phyloP scores from a whole-genome alignment of 768 basidiomycete species.

The Sistotremastrum niveocremeum region DNA sequence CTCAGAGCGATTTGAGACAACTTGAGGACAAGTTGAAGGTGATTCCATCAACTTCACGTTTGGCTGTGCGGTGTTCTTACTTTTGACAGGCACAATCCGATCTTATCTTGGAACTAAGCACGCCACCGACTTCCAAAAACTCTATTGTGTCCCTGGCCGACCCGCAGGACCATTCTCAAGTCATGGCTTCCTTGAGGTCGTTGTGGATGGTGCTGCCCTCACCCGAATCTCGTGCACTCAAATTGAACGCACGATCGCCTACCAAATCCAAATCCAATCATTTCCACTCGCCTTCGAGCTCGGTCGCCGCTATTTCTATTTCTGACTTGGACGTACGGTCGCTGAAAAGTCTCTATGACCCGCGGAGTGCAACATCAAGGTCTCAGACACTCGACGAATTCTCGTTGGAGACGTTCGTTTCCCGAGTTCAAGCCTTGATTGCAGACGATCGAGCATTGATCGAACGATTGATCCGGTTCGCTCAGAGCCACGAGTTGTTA shows the following conservation, averaged over 20 bases:
- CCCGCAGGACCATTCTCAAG: constrained; percentile 32
- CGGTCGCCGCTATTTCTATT: constrained; percentile 34
- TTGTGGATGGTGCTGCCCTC: constrained; percentile 78
- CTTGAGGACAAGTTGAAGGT: too few species aligned
- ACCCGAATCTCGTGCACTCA: constrained; percentile 64
- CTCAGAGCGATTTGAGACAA: not conserved
- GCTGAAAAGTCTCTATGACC: constrained; percentile 67
- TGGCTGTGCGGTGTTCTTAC: too few species aligned
- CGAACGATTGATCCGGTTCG: constrained; percentile 71
- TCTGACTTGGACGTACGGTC: constrained; percentile 80
- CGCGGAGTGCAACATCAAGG: constrained; percentile 13
- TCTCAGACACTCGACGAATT: constrained; percentile 24
- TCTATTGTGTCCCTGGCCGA: not conserved
- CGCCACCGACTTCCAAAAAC: too few species aligned
- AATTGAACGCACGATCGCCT: constrained; percentile 32
- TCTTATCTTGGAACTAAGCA: too few species aligned
- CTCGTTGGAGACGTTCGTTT: constrained; percentile 61
- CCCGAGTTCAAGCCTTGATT: constrained; percentile 68
- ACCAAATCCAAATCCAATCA: constrained; percentile 6
- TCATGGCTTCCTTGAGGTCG: constrained; percentile 51
- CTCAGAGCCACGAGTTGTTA: constrained; percentile 78
- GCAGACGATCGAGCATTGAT: constrained; percentile 75
- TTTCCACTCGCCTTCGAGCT: constrained; percentile 24
- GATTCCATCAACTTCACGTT: too few species aligned
- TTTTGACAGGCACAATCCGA: too few species aligned